These are phyloP conservation scores for Fusarium pseudoanthophilum DNA, from an alignment of 2,329 filamentous ascomycete species.

Conservation along the genomic window DNA sequence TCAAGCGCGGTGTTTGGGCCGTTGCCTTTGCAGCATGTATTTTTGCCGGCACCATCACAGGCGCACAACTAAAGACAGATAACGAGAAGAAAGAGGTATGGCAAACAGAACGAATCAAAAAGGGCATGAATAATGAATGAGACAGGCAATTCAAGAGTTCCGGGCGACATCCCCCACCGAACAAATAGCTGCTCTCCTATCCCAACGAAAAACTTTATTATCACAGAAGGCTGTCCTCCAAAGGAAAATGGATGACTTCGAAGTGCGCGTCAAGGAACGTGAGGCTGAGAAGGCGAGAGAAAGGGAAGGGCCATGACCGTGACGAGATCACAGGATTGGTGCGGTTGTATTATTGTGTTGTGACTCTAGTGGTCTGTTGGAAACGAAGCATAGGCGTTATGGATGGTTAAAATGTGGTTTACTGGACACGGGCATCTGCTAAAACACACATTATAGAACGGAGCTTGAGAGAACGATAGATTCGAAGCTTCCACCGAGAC, in stretches of 20 bases:
- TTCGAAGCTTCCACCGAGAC: neutral
- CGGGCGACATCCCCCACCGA: slow-evolving; percentile 54
- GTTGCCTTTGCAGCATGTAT: slow-evolving; percentile 59
- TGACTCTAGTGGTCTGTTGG: slow-evolving; percentile 9
- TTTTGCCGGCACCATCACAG: slow-evolving; percentile 59
- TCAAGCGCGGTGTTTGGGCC: slow-evolving; percentile 53
- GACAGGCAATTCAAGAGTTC: slow-evolving; percentile 52
- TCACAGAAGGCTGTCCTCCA: slow-evolving; percentile 54
- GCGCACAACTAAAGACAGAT: slow-evolving; percentile 61
- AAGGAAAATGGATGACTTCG: slow-evolving; percentile 55
- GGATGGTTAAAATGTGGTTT: neutral
- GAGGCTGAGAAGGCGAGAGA: slow-evolving; percentile 45
- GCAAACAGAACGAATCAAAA: neutral
- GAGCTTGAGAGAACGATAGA: neutral
- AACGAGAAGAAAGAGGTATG: slow-evolving; percentile 58
- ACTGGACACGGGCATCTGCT: neutral
- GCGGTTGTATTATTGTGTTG: slow-evolving; percentile 22
- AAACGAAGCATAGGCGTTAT: slow-evolving; percentile 23
- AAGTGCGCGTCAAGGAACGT: slow-evolving; percentile 53
- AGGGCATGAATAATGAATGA: neutral
- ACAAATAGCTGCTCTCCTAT: slow-evolving; percentile 58
- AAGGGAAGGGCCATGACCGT: slow-evolving; percentile 9
- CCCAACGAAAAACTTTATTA: slow-evolving; percentile 54
- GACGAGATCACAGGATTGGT: neutral
- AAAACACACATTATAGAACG: neutral